Conservation (phyloP, 2,329 filamentous ascomycete genomes). For the Paraphaeosphaeria sporulosa region DNA sequence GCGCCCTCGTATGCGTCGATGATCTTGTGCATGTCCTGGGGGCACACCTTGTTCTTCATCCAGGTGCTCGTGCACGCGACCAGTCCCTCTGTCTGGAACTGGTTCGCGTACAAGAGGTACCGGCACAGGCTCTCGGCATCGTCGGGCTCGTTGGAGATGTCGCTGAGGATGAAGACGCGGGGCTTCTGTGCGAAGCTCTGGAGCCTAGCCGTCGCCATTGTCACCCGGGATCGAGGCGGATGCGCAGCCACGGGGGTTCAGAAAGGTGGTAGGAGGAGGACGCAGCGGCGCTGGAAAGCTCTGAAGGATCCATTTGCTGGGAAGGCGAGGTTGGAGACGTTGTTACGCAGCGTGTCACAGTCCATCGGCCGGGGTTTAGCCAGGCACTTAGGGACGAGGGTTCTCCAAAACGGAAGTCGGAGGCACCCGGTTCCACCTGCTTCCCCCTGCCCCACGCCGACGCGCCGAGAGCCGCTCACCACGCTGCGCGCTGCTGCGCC, state of each 20-base stretch:
- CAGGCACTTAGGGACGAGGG: conserved; percentile 2
- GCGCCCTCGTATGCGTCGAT: conserved; percentile 43
- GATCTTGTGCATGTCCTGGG: conserved; percentile 47
- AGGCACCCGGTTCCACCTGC: not conserved
- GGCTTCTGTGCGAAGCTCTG: conserved; percentile 44
- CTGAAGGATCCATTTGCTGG: conserved; percentile 1
- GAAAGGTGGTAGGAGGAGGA: not conserved
- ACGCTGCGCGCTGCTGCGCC: too few relatives aligned
- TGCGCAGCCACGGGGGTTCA: not conserved
- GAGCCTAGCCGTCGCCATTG: conserved; percentile 37
- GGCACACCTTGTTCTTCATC: conserved; percentile 48
- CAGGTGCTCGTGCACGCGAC: conserved; percentile 51
- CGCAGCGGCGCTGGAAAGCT: not conserved
- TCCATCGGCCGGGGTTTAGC: conserved; percentile 5
- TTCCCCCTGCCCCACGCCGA: not conserved
- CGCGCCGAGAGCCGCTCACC: not conserved
- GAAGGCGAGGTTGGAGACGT: conserved; percentile 3
- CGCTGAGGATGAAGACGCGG: conserved; percentile 51
- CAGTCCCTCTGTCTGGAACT: conserved; percentile 49
- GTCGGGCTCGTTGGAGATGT: conserved; percentile 52
- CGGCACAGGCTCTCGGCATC: conserved; percentile 49
- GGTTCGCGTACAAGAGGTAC: conserved; percentile 48
- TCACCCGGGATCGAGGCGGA: not conserved
- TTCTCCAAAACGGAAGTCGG: conserved; percentile 9
- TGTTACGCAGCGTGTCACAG: conserved; percentile 11